Percentiles rank a stretch among this genome's conserved stretches.
These are phyloP conservation scores for Komagataella populi DNA, from an alignment of 805 yeast species.

Conservation along the genomic window DNA sequence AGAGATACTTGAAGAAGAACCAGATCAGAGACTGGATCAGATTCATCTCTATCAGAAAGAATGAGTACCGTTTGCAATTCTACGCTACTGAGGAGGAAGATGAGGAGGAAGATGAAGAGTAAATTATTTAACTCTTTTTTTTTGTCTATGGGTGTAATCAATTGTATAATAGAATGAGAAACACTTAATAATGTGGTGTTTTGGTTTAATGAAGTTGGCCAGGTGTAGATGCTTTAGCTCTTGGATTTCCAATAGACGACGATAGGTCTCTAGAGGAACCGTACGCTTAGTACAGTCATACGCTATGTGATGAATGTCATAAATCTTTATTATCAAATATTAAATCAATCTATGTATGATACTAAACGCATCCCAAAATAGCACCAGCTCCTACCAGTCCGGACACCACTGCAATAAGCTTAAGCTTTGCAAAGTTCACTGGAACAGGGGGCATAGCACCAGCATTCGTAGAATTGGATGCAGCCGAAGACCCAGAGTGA, in stretches of 20 bases:
- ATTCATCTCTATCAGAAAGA: constrained; percentile 90
- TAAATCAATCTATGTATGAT: neutral
- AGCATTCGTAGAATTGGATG: neutral
- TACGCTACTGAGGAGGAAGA: constrained; percentile 93
- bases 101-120: constrained; percentile 91
- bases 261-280: neutral
- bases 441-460: neutral
- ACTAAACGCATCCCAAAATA: neutral
- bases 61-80: constrained; percentile 96
- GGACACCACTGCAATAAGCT: neutral
- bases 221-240: neutral
- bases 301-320: neutral
- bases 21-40: constrained; percentile 99
- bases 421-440: neutral
- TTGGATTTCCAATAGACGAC: neutral
- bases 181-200: neutral
- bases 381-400: neutral
- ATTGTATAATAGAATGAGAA: neutral
- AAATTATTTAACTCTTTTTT: constrained; percentile 20
- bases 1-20: constrained; percentile 99
- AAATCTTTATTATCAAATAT: too few relatives aligned
- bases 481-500: neutral
- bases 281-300: too few relatives aligned
- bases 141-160: neutral
- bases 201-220: neutral